Conservation (phyloP, 805 yeast species). For the Wickerhamomyces kurtzmanii region DNA sequence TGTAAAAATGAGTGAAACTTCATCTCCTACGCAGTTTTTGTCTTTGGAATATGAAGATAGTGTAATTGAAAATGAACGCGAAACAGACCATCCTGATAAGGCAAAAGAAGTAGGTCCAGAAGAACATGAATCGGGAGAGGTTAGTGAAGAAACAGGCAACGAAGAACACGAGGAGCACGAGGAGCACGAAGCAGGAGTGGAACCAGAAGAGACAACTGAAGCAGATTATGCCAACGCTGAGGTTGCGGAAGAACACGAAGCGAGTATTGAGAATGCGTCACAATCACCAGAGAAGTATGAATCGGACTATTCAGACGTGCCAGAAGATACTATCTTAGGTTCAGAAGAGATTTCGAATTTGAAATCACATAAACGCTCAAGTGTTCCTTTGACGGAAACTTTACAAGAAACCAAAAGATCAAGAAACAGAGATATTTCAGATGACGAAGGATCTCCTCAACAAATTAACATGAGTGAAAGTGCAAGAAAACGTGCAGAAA, state of each 20-base stretch:
- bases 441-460: slow-evolving; percentile 5
- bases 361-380: slow-evolving; percentile 13
- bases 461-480: slow-evolving; percentile 13
- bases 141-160: slow-evolving; percentile 5
- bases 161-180: slow-evolving; percentile 4
- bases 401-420: slow-evolving; percentile 3
- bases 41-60: too few species aligned
- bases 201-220: slow-evolving; percentile 2
- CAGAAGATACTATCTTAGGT: slow-evolving; percentile 12
- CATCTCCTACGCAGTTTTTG: too few species aligned
- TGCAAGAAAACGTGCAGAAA: slow-evolving; percentile 51
- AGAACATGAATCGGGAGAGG: slow-evolving; percentile 3
- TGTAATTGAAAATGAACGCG: too few species aligned
- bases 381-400: neutral
- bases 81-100: too few species aligned
- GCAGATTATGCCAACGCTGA: slow-evolving; percentile 2
- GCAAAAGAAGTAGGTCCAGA: slow-evolving; percentile 5
- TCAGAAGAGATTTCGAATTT: slow-evolving; percentile 14
- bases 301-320: slow-evolving; percentile 2
- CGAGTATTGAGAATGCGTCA: slow-evolving; percentile 17
- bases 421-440: slow-evolving; percentile 9
- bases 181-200: slow-evolving; percentile 4
- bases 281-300: slow-evolving; percentile 6
- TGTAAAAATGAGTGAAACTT: too few species aligned
- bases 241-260: slow-evolving; percentile 10